Base-by-base conservation (phyloP, 1,284 basidiomycete species). In the Sphaerobolus stellatus region DNA sequence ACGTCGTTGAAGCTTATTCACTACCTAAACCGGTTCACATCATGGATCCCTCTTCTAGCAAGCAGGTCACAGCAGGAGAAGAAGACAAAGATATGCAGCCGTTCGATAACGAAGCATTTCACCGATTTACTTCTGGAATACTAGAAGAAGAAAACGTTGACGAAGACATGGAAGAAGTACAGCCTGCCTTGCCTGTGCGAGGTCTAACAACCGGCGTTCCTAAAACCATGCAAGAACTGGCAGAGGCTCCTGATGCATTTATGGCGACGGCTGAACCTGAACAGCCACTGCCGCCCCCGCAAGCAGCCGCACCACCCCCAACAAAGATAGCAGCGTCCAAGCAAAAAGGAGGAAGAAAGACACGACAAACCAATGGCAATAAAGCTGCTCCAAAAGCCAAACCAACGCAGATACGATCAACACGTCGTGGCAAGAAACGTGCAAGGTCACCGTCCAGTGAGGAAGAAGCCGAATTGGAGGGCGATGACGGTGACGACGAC, bases 1-100 rank as follows among this genome's bases (percentile, higher is more conserved):
- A 82, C 58, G 83, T 91, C 54, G 85, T 91, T 2, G 74, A 85
- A 66, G 79, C 81, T 2, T 91, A 82, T 66, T 77, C 79, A 57
- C 71, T 92, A 22, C 89, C 88, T 1, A 82, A 81, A 58, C 77
- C 81, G 61, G 74, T 76, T 29, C 75, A 77, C 59, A 67, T 73
- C 54, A 62, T 68, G 30, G 61, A 61, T 38, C 48, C 55, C 6
- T 59, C 62, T 9, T 47, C 50, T 8, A 45, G 18, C 14, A 20
- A 53, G 24, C 30, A 44, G 13, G 7, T 38, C 20, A n/a, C 45
- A 3, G 27, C 54, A 55, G 29, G 54, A 56, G 36, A 54, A 11
- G 20, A 7, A 34, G 52, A 47, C 5, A 18, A 13, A 25, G 7
- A 41, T 28, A 54, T 57, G 59, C 43, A 58, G 4, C 20, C 48